A percentile compares a stretch with the other conserved stretches of the same genome.
phyloP scores from a whole-genome alignment of 768 basidiomycete species.

The Pleurotus salmoneostramineus region DNA sequence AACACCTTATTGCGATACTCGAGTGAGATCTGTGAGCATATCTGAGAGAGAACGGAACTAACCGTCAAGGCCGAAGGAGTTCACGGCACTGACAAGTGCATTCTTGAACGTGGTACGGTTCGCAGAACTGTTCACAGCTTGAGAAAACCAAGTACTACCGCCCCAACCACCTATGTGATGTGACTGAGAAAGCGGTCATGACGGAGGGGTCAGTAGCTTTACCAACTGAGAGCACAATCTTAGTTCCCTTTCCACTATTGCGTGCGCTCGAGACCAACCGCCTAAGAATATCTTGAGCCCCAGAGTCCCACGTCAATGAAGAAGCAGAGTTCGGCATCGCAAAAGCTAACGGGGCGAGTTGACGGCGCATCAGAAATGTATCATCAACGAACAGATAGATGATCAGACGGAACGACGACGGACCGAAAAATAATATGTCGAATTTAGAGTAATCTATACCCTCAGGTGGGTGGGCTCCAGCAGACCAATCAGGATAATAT shows the following conservation, averaged over 20 bases:
- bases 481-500: slow-evolving; percentile 52
- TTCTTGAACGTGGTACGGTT: slow-evolving; percentile 55
- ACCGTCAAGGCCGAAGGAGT: slow-evolving; percentile 61
- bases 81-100: slow-evolving; percentile 52
- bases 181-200: not conserved
- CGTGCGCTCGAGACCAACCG: slow-evolving; percentile 55
- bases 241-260: slow-evolving; percentile 53
- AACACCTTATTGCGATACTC: slow-evolving; percentile 30
- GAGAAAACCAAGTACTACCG: slow-evolving; percentile 63
- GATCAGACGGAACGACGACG: slow-evolving; percentile 13
- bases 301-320: slow-evolving; percentile 46
- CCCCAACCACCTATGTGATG: slow-evolving; percentile 59
- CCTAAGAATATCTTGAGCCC: slow-evolving; percentile 47
- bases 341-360: slow-evolving; percentile 44
- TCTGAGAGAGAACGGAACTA: slow-evolving; percentile 31
- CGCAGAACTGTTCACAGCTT: slow-evolving; percentile 43
- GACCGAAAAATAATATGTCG: slow-evolving; percentile 65
- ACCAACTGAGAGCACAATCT: slow-evolving; percentile 66
- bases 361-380: not conserved
- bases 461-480: slow-evolving; percentile 46
- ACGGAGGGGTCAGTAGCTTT: slow-evolving; percentile 21
- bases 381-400: not conserved
- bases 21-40: not conserved
- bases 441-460: slow-evolving; percentile 59
- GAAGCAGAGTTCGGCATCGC: slow-evolving; percentile 59